phyloP scores from a whole-genome alignment of 2,329 filamentous ascomycete genomes.

The Chaetomium sp. region DNA sequence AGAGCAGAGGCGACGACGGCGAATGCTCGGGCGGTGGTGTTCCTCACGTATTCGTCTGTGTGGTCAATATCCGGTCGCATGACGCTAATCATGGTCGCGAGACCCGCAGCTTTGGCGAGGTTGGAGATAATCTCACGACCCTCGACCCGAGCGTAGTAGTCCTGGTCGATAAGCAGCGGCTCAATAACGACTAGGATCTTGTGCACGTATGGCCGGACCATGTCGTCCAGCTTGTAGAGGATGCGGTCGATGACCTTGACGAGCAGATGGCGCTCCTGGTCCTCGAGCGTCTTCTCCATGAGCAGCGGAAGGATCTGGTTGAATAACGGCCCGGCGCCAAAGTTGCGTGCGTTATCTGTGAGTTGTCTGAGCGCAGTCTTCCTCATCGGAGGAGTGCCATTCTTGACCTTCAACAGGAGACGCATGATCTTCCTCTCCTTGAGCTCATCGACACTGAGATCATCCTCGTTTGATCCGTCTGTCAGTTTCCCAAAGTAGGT shows the following conservation, averaged over 20 bases:
- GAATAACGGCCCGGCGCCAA: slow-evolving; percentile 90
- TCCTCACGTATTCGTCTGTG: slow-evolving; percentile 96
- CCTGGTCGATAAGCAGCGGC: slow-evolving; percentile 97
- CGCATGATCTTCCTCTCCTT: slow-evolving; percentile 99
- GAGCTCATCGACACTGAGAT: slow-evolving; percentile 88
- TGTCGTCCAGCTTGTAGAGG: slow-evolving; percentile 95
- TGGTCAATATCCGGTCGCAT: slow-evolving; percentile 99
- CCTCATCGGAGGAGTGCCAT: slow-evolving; percentile 96
- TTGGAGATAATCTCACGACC: slow-evolving; percentile 99
- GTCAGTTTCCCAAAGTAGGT: slow-evolving; percentile 97
- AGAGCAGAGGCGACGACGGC: slow-evolving; percentile 95
- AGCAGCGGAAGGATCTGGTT: slow-evolving; percentile 95
- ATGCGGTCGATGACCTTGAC: slow-evolving; percentile 99
- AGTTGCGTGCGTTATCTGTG: slow-evolving; percentile 95
- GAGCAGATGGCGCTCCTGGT: slow-evolving; percentile 95
- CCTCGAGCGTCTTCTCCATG: slow-evolving; percentile 97
- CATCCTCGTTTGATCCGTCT: slow-evolving; percentile 88
- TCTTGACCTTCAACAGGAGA: slow-evolving; percentile 95
- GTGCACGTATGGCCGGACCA: slow-evolving; percentile 94
- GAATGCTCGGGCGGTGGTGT: slow-evolving; percentile 95
- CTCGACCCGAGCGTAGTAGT: slow-evolving; percentile 98
- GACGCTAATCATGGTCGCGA: slow-evolving; percentile 98
- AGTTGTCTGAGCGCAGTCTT: slow-evolving; percentile 97
- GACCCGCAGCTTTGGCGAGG: slow-evolving; percentile 90
- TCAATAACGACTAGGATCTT: slow-evolving; percentile 99